Base-by-base conservation (phyloP, 1,139 yeast genomes). In the Zygosaccharomyces sapae region DNA sequence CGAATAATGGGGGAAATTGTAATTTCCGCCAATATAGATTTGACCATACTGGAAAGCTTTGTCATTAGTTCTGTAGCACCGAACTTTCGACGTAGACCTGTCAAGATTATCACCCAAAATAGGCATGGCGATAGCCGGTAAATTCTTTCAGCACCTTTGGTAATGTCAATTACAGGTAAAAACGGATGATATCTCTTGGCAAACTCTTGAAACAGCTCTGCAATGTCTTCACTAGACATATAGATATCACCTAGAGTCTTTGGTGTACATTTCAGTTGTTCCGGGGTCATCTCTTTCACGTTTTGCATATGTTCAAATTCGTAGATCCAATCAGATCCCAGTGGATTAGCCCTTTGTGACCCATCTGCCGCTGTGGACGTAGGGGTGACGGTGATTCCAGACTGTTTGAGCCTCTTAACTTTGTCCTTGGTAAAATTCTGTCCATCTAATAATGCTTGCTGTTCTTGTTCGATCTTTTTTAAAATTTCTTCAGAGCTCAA, bases 61-160 rank as follows among this genome's bases (percentile, higher is more conserved):
- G 83, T 70, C 53, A 75, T 66, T 61, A 70, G 66, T 12, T 69
- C 70, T n/a, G 67, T 65, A 5, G 73, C 52, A 20, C 54, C 55
- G 20, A 65, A 51, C 46, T 61, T 72, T 42, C 75, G 67, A 54
- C 97, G 74, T 34, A 89, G 71, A 0, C 95, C 85, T 1, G 87
- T 85, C 39, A 89, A 78, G 81, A 90, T 82, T 18, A 92, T 83
- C 0, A 92, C 92, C 98, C 98, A 92, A 60, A 92, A 92, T 19
- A 92, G 70, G 1, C 94, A 83, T 0, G 97, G 96, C 51, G 96
- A 87, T 13, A 86, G 72, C 51, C 78, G 70, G 63, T 86, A 86
- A 5, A 90, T 77, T 45, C 80, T 71, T 56, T 88, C 96, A 0
- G 96, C 95, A 1, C 96, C 96, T 50, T 78, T 79, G 5, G 72